Evolutionary conservation across 352 stramenopile genomes (phyloP).

Genomic region (Globisporangium emineosum): DNA sequence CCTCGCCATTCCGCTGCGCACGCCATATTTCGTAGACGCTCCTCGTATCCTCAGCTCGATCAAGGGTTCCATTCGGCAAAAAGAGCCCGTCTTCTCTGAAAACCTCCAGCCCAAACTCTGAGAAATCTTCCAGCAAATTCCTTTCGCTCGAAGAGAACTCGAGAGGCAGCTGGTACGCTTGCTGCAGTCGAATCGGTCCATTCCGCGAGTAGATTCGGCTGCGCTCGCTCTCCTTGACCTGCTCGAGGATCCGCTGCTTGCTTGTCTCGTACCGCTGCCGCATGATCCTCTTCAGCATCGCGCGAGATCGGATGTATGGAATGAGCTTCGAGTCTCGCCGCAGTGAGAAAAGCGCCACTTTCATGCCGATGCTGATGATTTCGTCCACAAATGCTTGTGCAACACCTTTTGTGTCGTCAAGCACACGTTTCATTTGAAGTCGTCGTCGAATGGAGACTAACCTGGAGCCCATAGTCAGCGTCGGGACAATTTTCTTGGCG

Average conservation of each 20-base stretch:
- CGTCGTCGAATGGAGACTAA: conserved; percentile 59
- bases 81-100: conserved; percentile 18
- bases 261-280: conserved; percentile 43
- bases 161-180: conserved; percentile 29
- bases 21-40: conserved; percentile 26
- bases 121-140: conserved; percentile 43
- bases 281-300: conserved; percentile 48
- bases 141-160: conserved; percentile 45
- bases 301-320: conserved; percentile 37
- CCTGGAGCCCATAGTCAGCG: conserved; percentile 58
- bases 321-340: conserved; percentile 46
- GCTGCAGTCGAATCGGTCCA: conserved; percentile 44
- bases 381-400: conserved; percentile 30
- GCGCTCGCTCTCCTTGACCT: conserved; percentile 54
- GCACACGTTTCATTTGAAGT: conserved; percentile 46
- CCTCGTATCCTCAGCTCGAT: not conserved
- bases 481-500: conserved; percentile 59
- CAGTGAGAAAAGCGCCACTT: conserved; percentile 29
- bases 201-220: conserved; percentile 52
- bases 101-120: conserved; percentile 25
- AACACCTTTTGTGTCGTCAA: conserved; percentile 29
- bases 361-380: conserved; percentile 30
- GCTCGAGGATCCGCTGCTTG: conserved; percentile 34
- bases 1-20: conserved; percentile 6
- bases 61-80: not conserved